A percentile compares a stretch with the other conserved stretches of the same genome.
These are phyloP conservation scores for Nissolia schottii DNA, from an alignment of 306 rosid genomes.

Conservation along the genomic window DNA sequence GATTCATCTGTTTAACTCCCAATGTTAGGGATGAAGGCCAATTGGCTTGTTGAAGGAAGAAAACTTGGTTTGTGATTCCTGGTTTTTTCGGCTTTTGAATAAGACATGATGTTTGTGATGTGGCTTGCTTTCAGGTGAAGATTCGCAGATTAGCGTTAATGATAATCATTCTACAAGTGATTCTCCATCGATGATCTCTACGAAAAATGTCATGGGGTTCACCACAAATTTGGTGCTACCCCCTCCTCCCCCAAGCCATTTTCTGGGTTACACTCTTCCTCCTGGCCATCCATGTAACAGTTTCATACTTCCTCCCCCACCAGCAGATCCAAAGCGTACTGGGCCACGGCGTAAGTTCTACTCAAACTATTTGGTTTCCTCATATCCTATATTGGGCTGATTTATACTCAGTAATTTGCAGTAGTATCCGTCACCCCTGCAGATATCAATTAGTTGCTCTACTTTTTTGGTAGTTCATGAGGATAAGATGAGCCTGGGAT, in stretches of 20 bases:
- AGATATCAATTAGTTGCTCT: background rate
- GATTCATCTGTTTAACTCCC: background rate
- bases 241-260: constrained; percentile 63
- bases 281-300: constrained; percentile 80
- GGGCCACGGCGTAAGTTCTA: constrained; percentile 86
- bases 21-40: background rate
- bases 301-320: constrained; percentile 88
- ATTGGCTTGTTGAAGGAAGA: constrained; percentile 9
- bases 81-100: background rate
- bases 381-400: background rate
- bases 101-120: constrained; percentile 12
- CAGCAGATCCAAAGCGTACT: constrained; percentile 83
- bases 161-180: constrained; percentile 23
- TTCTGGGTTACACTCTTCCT: constrained; percentile 86
- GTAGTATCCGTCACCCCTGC: background rate
- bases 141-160: constrained; percentile 35
- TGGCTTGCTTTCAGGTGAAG: constrained; percentile 53
- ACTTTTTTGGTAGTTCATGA: background rate
- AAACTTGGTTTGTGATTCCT: constrained; percentile 11
- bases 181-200: constrained; percentile 29
- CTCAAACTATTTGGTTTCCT: constrained; percentile 17
- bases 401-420: background rate
- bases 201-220: background rate
- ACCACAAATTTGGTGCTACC: constrained; percentile 27
- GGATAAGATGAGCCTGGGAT: background rate